Base-by-base conservation (phyloP, 2,329 filamentous ascomycete species). In the Raffaelea albimanens region DNA sequence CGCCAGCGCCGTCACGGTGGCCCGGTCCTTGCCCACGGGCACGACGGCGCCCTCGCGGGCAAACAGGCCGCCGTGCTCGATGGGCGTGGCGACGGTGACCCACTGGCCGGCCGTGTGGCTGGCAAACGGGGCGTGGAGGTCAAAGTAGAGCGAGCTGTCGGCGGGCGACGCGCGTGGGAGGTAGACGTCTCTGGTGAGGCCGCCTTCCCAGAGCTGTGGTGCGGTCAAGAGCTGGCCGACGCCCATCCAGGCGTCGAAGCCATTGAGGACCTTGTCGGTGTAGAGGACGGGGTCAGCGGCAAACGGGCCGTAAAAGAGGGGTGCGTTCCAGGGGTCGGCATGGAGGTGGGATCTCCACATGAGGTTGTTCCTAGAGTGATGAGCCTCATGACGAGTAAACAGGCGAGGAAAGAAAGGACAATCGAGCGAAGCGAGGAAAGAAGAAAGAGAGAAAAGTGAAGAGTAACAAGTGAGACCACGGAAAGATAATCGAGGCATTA, bases 351-450 rank as follows among this genome's bases (percentile, higher is more conserved):
- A 43, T 4, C 42, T 23, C 42, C 42, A 43, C 42, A 43, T 43
- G 25, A 43, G 42, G 25, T 43, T 43, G 42, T 43, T 43, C 5
- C 42, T 43, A 21, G n/a, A n/a, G n/a, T n/a, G n/a, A n/a, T n/a
- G n/a, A n/a, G n/a, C n/a, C n/a, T n/a, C n/a, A n/a, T n/a, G n/a
- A n/a, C n/a, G n/a, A n/a, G n/a, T n/a, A n/a, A n/a, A n/a, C n/a
- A n/a, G n/a, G n/a, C n/a, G n/a, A n/a, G n/a, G n/a, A n/a, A n/a
- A n/a, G n/a, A n/a, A n/a, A n/a, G n/a, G n/a, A n/a, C n/a, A n/a
- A n/a, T n/a, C n/a, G n/a, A n/a, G n/a, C n/a, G n/a, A n/a, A n/a
- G n/a, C n/a, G n/a, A n/a, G n/a, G n/a, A n/a, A n/a, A n/a, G n/a
- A 13, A 29, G 13, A 29, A 29, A 29, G 13, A 29, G 7, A 29